Percentiles rank a stretch among this genome's conserved stretches.
Conservation (phyloP, 805 yeast species). For the Priceomyces medius region DNA sequence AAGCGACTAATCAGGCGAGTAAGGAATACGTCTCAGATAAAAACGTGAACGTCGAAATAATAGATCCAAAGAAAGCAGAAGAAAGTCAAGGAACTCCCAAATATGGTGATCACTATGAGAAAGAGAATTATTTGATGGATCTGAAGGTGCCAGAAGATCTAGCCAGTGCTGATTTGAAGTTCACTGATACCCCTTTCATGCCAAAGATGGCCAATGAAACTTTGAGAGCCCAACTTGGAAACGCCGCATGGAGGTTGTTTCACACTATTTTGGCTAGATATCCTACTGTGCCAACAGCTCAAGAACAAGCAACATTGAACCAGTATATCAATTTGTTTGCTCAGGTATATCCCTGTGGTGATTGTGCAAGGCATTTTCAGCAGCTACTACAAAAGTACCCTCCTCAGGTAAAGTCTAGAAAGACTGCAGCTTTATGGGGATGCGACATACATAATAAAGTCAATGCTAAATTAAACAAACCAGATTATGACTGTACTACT, state of each 20-base stretch:
- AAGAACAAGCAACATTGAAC: conserved; percentile 61
- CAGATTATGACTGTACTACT: conserved; percentile 77
- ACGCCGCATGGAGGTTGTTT: conserved; percentile 85
- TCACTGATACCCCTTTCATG: conserved; percentile 66
- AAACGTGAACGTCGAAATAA: background rate
- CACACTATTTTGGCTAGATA: conserved; percentile 92
- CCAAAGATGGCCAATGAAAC: conserved; percentile 91
- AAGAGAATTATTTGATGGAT: background rate
- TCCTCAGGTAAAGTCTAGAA: conserved; percentile 76
- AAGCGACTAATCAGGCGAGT: background rate
- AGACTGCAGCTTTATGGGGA: conserved; percentile 93
- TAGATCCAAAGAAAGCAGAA: background rate
- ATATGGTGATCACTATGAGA: background rate
- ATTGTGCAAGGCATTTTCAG: conserved; percentile 91
- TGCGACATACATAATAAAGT: conserved; percentile 89
- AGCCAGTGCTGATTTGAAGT: conserved; percentile 8
- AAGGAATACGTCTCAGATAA: background rate
- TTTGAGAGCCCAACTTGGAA: conserved; percentile 78
- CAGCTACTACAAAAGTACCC: conserved; percentile 68
- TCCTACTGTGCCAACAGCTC: conserved; percentile 73
- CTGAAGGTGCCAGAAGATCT: background rate
- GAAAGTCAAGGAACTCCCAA: background rate
- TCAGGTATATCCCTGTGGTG: conserved; percentile 95
- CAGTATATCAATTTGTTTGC: conserved; percentile 74
- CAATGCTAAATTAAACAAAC: conserved; percentile 67